Conservation (phyloP, 75 land plant genomes). For the Ceratopteris richardii region DNA sequence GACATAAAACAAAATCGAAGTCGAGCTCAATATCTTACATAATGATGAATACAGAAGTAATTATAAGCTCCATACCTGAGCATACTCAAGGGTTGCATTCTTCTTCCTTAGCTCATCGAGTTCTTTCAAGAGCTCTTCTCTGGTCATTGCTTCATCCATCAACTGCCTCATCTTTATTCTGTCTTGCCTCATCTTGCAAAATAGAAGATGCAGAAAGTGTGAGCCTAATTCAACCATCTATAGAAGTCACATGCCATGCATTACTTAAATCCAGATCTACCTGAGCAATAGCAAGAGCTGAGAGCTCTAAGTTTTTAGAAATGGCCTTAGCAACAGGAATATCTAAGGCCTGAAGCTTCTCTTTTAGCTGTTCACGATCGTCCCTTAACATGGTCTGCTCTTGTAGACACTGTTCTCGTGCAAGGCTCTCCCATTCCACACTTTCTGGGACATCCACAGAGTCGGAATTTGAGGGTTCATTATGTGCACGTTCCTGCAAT, state of each 20-base stretch:
- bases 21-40: too few relatives aligned
- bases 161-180: slow-evolving; percentile 11
- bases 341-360: slow-evolving; percentile 8
- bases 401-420: slow-evolving; percentile 10
- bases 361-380: slow-evolving; percentile 20
- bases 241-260: too few relatives aligned
- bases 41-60: too few relatives aligned
- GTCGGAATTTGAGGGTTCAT: too few relatives aligned
- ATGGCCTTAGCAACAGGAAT: slow-evolving; percentile 18
- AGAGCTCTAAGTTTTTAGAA: slow-evolving; percentile 14
- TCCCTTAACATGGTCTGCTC: slow-evolving; percentile 24
- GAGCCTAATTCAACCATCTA: neutral
- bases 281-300: slow-evolving; percentile 20
- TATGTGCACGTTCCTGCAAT: too few relatives aligned
- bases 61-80: too few relatives aligned
- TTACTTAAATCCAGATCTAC: slow-evolving; percentile 5
- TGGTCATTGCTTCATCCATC: slow-evolving; percentile 13
- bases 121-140: slow-evolving; percentile 3
- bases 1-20: too few relatives aligned
- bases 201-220: neutral
- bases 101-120: too few relatives aligned
- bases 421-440: slow-evolving; percentile 24
- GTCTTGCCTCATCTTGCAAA: slow-evolving; percentile 23
- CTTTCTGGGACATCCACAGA: too few relatives aligned
- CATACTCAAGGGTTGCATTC: too few relatives aligned